These are phyloP conservation scores for Boeremia exigua DNA, from an alignment of 2,329 filamentous ascomycete species.

Conservation along the genomic window DNA sequence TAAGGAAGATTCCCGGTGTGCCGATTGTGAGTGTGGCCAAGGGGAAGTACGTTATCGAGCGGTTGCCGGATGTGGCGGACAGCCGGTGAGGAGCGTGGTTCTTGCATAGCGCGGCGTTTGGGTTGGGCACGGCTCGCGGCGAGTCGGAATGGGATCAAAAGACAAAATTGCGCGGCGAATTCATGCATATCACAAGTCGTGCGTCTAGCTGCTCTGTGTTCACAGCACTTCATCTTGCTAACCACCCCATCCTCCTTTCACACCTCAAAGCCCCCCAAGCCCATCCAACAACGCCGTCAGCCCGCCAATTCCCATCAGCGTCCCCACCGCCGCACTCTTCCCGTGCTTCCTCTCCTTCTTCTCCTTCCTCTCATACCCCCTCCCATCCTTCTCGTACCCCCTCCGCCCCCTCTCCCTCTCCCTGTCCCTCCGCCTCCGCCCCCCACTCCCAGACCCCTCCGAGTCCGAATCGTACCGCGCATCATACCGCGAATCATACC, in stretches of 20 bases:
- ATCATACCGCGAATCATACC: no score
- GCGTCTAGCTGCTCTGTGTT: neutral
- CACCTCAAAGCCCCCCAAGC: slow-evolving; percentile 29
- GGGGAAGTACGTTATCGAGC: slow-evolving; percentile 94
- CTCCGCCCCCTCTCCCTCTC: slow-evolving; percentile 15
- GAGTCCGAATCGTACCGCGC: slow-evolving; percentile 26
- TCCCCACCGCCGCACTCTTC: slow-evolving; percentile 39
- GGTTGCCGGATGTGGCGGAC: slow-evolving; percentile 82
- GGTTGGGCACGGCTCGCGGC: neutral
- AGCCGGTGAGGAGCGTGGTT: slow-evolving; percentile 36
- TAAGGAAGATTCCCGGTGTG: slow-evolving; percentile 81
- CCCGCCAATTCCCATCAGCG: slow-evolving; percentile 46
- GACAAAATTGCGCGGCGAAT: neutral
- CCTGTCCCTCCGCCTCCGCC: slow-evolving; percentile 23
- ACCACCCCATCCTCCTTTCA: no score
- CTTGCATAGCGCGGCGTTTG: slow-evolving; percentile 20
- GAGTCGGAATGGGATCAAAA: neutral
- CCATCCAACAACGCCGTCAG: slow-evolving; percentile 47
- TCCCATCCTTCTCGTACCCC: slow-evolving; percentile 21
- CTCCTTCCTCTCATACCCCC: slow-evolving; percentile 7
- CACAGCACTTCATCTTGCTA: no score
- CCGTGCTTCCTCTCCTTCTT: slow-evolving; percentile 30
- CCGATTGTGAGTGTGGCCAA: slow-evolving; percentile 81
- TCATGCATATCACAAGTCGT: slow-evolving; percentile 7
- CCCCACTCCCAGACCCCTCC: slow-evolving; percentile 33